Evolutionary conservation across 108 stramenopile species (phyloP).

Genomic region (Cyclotella cryptica): DNA sequence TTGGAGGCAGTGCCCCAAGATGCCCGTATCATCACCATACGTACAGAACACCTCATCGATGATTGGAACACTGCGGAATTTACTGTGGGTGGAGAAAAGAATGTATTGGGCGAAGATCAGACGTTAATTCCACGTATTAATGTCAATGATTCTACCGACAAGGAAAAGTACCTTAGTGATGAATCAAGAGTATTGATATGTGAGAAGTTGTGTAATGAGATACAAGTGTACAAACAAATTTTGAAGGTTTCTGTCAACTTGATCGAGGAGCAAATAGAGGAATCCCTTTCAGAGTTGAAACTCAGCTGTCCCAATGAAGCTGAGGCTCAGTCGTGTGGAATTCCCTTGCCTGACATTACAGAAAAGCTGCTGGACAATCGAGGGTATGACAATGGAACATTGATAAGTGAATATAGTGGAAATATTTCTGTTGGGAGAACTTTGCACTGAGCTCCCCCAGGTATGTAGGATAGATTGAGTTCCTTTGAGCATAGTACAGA

Average conservation of each 20-base stretch:
- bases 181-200: constrained; percentile 19
- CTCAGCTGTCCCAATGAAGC: constrained; percentile 22
- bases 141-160: not conserved
- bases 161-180: constrained; percentile 19
- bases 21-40: constrained; percentile 23
- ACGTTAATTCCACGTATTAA: constrained; percentile 10
- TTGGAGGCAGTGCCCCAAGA: constrained; percentile 20
- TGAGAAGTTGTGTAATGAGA: constrained; percentile 28
- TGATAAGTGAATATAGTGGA: not conserved
- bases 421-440: not conserved
- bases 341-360: constrained; percentile 14
- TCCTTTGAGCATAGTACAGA: too few relatives aligned
- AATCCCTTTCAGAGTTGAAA: constrained; percentile 22
- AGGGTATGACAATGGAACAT: constrained; percentile 10
- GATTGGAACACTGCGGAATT: constrained; percentile 28
- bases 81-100: constrained; percentile 13
- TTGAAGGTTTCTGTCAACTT: constrained; percentile 23
- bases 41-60: constrained; percentile 29
- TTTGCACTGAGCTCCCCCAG: not conserved
- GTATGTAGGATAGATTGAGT: not conserved
- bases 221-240: constrained; percentile 20
- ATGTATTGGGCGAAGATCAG: not conserved
- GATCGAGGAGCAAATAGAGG: constrained; percentile 4
- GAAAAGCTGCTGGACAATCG: constrained; percentile 8
- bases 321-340: not conserved